Percentiles rank a stretch among this genome's conserved stretches.
phyloP scores from a whole-genome alignment of 2,329 filamentous ascomycete species.

The Penicillium sp. region DNA sequence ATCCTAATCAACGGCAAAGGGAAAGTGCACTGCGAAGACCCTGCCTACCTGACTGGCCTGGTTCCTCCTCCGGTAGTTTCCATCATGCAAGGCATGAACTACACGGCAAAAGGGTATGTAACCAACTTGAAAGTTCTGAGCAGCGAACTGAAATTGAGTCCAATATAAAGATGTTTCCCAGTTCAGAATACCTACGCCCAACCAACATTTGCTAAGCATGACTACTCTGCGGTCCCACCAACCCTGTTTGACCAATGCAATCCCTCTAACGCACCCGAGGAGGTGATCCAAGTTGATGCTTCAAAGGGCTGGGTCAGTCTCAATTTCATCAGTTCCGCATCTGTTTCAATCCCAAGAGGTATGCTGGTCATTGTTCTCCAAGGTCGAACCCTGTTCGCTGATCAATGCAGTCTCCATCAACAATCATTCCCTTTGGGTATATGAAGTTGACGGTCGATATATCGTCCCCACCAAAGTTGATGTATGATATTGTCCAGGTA shows the following conservation, averaged over 20 bases:
- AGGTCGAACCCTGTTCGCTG: background rate
- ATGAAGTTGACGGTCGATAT: slow-evolving; percentile 6
- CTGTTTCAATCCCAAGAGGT: background rate
- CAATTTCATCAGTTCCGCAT: slow-evolving; percentile 1
- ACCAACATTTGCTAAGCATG: background rate
- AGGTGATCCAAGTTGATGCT: background rate
- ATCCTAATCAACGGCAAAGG: slow-evolving; percentile 60
- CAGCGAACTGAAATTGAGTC: background rate
- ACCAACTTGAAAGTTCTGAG: background rate
- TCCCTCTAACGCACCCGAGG: background rate
- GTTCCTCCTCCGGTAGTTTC: background rate
- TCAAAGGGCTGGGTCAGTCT: slow-evolving; percentile 1
- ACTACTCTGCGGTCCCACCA: background rate
- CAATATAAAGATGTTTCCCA: slow-evolving; percentile 1
- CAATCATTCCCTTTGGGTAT: slow-evolving; percentile 8
- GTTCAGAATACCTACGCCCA: slow-evolving; percentile 1
- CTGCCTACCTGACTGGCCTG: background rate
- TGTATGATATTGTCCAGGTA: background rate
- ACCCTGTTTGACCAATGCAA: slow-evolving; percentile 3
- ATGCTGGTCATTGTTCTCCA: background rate
- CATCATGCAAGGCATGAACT: background rate
- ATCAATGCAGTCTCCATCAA: slow-evolving; percentile 5
- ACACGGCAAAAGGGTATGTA: slow-evolving; percentile 8
- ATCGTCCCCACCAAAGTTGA: slow-evolving; percentile 3
- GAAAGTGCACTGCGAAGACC: slow-evolving; percentile 1